Evolutionary conservation across 2,329 filamentous ascomycete species (phyloP), one percentile per base, ranked within the genome.

Genomic region (Ophiostoma triangulosporum): DNA sequence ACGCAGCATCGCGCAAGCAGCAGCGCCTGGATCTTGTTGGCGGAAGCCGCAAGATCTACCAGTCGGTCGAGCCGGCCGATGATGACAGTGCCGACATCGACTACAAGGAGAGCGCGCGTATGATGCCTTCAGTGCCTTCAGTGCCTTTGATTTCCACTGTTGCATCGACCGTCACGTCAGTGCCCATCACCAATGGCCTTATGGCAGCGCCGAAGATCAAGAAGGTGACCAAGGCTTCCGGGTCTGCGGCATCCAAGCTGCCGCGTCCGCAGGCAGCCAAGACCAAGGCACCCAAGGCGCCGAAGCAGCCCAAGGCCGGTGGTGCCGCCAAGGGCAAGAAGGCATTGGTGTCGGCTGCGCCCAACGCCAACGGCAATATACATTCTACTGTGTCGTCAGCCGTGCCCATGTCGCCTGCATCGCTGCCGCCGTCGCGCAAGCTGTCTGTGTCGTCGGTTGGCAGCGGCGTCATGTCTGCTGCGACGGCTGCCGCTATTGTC

Each of bases 341-440:
- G 53, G 31, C 46, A 6, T 26, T n/a, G n/a, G n/a, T n/a, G n/a
- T n/a, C n/a, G 12, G 24, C n/a, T n/a, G 27, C 26, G 3, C 11
- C 14, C 31, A 8, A n/a, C 14, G 22, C 43, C 15, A 31, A 8
- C 12, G 26, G 15, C 24, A 43, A 43, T 20, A 17, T 24, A 6
- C 14, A 29, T 27, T 2, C 43, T 12, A 15, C n/a, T 15, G 38
- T 15, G 26, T 26, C 9, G n/a, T 35, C 50, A 17, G 8, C 48
- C 14, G 52, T 55, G 11, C 70, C 78, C 15, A 82, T 83, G 66
- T 83, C 80, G 3, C 80, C 78, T 6, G 72, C 76, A 1, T 88
- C 85, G 2, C 70, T 88, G 52, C 81, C 86, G 17, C 74, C 84
- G 58, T 82, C 86, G 31, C 83, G 87, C 62, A 93, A 93, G 69